Evolutionary conservation across 1,139 yeast genomes (phyloP).

Genomic region (Yamadazyma conglobata): DNA sequence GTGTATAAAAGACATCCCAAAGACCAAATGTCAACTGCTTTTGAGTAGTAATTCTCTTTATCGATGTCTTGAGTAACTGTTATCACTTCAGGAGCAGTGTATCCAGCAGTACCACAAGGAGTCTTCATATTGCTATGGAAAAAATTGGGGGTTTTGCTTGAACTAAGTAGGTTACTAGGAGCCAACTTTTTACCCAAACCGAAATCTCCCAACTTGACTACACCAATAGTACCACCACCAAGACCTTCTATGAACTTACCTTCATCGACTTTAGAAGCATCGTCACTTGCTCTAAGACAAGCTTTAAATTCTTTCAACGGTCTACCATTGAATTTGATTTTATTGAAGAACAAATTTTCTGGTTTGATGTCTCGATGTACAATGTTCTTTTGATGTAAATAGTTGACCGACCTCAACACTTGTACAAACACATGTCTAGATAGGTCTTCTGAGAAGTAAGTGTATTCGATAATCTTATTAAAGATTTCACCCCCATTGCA

Average conservation of each 20-base stretch:
- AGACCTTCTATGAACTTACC: constrained; percentile 72
- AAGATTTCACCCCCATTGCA: constrained; percentile 94
- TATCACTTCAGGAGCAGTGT: constrained; percentile 91
- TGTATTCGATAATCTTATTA: constrained; percentile 85
- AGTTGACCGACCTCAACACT: constrained; percentile 76
- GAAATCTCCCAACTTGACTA: constrained; percentile 85
- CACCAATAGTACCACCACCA: constrained; percentile 91
- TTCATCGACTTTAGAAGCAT: constrained; percentile 74
- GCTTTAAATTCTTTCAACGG: constrained; percentile 37
- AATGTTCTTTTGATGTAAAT: constrained; percentile 80
- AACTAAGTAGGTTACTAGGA: constrained; percentile 1
- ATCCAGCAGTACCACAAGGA: constrained; percentile 64
- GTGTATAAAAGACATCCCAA: constrained; percentile 91
- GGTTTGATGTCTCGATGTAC: constrained; percentile 97
- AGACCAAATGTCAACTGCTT: constrained; percentile 95
- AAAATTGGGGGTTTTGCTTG: constrained; percentile 24
- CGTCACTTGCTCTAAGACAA: constrained; percentile 67
- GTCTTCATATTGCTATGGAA: constrained; percentile 46
- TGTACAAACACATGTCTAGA: constrained; percentile 83
- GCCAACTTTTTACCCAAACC: constrained; percentile 81
- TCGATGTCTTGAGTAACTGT: constrained; percentile 30
- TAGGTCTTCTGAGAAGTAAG: constrained; percentile 84
- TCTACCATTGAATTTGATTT: constrained; percentile 44
- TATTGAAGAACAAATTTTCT: constrained; percentile 74
- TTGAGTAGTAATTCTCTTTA: constrained; percentile 73